Conservation (phyloP, 306 rosid species). For the Rubus parviflorus region DNA sequence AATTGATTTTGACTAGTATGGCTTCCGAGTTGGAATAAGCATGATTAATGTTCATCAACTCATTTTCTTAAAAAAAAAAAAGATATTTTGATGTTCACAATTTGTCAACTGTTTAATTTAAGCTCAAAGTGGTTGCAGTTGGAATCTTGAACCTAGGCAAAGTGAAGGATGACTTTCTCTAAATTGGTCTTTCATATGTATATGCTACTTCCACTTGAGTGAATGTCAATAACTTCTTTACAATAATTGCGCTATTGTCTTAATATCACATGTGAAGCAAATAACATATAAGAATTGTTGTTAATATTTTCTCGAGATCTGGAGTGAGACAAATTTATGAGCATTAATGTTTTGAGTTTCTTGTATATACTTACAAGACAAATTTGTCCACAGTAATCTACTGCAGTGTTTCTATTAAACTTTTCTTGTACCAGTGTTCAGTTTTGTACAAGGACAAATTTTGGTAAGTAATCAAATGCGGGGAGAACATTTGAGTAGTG, state of each 20-base stretch:
- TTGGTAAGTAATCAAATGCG: neutral
- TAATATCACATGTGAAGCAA: no score
- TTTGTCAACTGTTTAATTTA: neutral
- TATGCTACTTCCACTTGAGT: neutral
- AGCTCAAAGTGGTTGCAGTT: neutral
- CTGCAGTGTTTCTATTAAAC: neutral
- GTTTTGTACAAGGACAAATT: neutral
- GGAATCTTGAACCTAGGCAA: neutral
- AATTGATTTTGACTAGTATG: neutral
- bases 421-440: neutral
- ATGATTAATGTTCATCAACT: neutral
- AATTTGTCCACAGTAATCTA: neutral
- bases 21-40: neutral
- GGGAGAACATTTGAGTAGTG: neutral
- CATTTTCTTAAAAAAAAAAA: neutral
- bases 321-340: neutral
- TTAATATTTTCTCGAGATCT: neutral
- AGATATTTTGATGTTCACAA: neutral
- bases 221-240: neutral
- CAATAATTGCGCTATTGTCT: neutral
- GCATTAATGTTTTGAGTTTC: neutral
- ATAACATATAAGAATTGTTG: neutral
- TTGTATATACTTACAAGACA: no score
- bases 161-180: neutral
- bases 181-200: neutral